phyloP scores from a whole-genome alignment of 2,329 filamentous ascomycete species.

The Nemania diffusa region DNA sequence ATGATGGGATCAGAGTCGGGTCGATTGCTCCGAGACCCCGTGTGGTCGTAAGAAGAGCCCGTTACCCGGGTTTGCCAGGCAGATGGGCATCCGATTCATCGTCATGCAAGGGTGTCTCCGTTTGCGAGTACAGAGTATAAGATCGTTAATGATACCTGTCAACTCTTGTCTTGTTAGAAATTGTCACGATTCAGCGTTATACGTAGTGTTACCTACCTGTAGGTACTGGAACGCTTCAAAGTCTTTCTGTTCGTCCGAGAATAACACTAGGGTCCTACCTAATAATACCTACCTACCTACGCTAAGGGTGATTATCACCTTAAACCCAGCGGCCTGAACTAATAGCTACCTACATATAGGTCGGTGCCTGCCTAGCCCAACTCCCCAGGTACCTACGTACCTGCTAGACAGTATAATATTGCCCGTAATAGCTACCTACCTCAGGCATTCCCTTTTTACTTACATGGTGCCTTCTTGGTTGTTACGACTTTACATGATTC shows the following conservation, averaged over 20 bases:
- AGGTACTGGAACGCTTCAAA: neutral
- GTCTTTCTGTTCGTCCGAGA: neutral
- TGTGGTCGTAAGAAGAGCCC: slow-evolving; percentile 3
- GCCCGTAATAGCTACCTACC: too few relatives aligned
- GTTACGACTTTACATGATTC: neutral
- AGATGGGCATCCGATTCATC: slow-evolving; percentile 23
- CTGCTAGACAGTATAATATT: neutral
- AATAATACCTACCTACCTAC: too few relatives aligned
- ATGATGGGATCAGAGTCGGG: slow-evolving; percentile 2
- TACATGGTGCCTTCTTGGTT: neutral
- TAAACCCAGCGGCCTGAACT: too few relatives aligned
- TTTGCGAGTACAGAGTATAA: slow-evolving; percentile 1
- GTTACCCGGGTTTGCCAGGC: slow-evolving; percentile 2
- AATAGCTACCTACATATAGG: too few relatives aligned
- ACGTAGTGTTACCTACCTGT: neutral
- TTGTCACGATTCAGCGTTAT: neutral
- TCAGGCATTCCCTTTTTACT: neutral
- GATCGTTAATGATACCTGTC: neutral
- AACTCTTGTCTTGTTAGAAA: neutral
- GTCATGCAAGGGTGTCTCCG: slow-evolving; percentile 4
- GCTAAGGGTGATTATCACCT: too few relatives aligned
- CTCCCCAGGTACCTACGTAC: neutral
- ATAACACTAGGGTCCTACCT: too few relatives aligned
- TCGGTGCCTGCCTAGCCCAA: too few relatives aligned
- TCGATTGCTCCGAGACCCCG: slow-evolving; percentile 8